Evolutionary conservation across 108 stramenopile species (phyloP).

Genomic region (Seminavis robusta): DNA sequence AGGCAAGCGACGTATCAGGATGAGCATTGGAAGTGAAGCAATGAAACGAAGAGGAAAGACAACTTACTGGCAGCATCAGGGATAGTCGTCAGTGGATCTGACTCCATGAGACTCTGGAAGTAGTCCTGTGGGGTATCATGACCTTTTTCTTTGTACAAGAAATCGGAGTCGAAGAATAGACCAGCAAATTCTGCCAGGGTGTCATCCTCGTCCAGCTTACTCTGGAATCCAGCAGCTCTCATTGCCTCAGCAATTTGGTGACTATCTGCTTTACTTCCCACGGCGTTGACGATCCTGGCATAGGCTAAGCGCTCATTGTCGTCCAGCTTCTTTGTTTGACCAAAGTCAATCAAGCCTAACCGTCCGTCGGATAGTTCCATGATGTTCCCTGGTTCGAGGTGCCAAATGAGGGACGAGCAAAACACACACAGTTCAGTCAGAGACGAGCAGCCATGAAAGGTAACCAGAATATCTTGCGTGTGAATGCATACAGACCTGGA

Average conservation of each 20-base stretch:
- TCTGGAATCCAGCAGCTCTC: slow-evolving; percentile 55
- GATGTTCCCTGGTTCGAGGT: slow-evolving; percentile 34
- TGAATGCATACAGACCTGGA: not conserved
- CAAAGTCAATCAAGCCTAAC: slow-evolving; percentile 74
- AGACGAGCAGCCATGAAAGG: not conserved
- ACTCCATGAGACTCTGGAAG: slow-evolving; percentile 37
- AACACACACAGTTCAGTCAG: not conserved
- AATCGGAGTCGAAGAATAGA: slow-evolving; percentile 68
- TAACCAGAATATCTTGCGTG: too few relatives aligned
- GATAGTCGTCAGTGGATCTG: slow-evolving; percentile 52
- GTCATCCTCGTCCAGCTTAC: slow-evolving; percentile 31
- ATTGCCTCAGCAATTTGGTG: slow-evolving; percentile 45
- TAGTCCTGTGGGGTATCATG: slow-evolving; percentile 68
- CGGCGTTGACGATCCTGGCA: slow-evolving; percentile 36
- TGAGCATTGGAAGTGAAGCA: too few relatives aligned
- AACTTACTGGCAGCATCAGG: slow-evolving; percentile 57
- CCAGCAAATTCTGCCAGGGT: slow-evolving; percentile 47
- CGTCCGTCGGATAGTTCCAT: slow-evolving; percentile 42
- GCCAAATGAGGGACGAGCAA: not conserved
- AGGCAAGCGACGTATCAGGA: too few relatives aligned
- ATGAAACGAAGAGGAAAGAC: too few relatives aligned
- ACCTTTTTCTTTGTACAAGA: slow-evolving; percentile 32
- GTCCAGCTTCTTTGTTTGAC: slow-evolving; percentile 48
- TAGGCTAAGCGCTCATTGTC: slow-evolving; percentile 48
- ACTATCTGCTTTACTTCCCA: not conserved